Evolutionary conservation across 768 basidiomycete species (phyloP).

Genomic region (Nidularia sp.): DNA sequence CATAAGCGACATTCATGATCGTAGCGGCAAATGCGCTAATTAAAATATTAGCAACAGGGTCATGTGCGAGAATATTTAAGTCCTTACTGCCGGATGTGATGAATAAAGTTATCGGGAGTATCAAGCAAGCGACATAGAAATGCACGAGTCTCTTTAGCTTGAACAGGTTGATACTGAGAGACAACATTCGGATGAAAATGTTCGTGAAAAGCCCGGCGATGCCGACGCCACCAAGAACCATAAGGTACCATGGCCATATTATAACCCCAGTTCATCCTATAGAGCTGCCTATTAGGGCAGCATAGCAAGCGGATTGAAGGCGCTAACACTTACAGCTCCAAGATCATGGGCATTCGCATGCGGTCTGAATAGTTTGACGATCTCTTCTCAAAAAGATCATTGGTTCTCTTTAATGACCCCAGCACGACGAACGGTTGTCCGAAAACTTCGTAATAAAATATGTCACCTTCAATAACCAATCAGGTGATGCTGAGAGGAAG

Average conservation of each 20-base stretch:
- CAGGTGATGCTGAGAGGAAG: background rate
- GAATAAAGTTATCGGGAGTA: slow-evolving; percentile 13
- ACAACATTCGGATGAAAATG: slow-evolving; percentile 13
- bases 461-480: slow-evolving; percentile 4
- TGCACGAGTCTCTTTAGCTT: slow-evolving; percentile 16
- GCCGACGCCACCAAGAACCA: slow-evolving; percentile 15
- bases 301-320: background rate
- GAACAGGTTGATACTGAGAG: slow-evolving; percentile 10
- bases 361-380: slow-evolving; percentile 17
- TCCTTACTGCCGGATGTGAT: slow-evolving; percentile 22
- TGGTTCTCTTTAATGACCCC: slow-evolving; percentile 4
- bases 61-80: background rate
- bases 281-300: background rate
- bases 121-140: slow-evolving; percentile 22
- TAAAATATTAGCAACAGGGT: background rate
- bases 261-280: slow-evolving; percentile 11
- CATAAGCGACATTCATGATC: slow-evolving; percentile 24
- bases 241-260: slow-evolving; percentile 13
- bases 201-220: slow-evolving; percentile 19
- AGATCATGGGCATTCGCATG: slow-evolving; percentile 14
- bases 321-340: slow-evolving; percentile 10
- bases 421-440: slow-evolving; percentile 8
- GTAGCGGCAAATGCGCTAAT: slow-evolving; percentile 8
- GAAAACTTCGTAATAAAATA: slow-evolving; percentile 7
- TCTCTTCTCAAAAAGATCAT: slow-evolving; percentile 12